Conservation (phyloP, 2,329 filamentous ascomycete genomes). For the Aspergillus neoniger region DNA sequence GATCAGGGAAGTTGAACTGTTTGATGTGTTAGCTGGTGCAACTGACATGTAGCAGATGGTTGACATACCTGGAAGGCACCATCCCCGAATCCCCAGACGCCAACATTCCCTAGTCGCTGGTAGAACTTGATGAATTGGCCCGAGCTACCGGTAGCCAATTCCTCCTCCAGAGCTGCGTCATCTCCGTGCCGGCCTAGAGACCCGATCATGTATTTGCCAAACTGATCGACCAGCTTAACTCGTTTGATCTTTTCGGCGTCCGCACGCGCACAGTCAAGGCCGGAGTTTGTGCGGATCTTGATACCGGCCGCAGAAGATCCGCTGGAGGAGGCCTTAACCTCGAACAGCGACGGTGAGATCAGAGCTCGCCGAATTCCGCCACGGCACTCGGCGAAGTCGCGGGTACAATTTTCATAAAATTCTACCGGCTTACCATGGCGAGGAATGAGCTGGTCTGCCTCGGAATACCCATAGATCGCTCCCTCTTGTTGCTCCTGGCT, state of each 20-base stretch:
- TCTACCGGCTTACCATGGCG: constrained; percentile 46
- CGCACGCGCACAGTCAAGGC: constrained; percentile 37
- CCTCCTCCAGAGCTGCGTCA: constrained; percentile 34
- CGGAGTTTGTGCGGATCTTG: constrained; percentile 35
- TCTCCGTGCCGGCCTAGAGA: constrained; percentile 46
- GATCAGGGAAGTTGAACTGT: constrained; percentile 55
- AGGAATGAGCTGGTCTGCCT: constrained; percentile 49
- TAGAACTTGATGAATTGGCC: constrained; percentile 53
- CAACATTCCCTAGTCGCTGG: constrained; percentile 54
- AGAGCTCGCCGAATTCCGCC: constrained; percentile 43
- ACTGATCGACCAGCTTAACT: constrained; percentile 52
- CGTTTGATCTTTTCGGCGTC: constrained; percentile 52
- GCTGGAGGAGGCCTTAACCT: constrained; percentile 33
- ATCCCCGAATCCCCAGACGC: constrained; percentile 55
- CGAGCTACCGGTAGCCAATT: constrained; percentile 27
- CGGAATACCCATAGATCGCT: constrained; percentile 37
- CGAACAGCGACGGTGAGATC: constrained; percentile 45
- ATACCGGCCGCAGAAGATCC: constrained; percentile 29
- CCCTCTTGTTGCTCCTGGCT: constrained; percentile 36
- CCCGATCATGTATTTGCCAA: constrained; percentile 56
- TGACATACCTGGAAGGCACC: constrained; percentile 47
- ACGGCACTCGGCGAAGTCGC: constrained; percentile 32
- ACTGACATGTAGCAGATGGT: constrained; percentile 1
- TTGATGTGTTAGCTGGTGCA: not conserved
- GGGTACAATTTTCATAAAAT: constrained; percentile 50